Evolutionary conservation across 2,329 filamentous ascomycete species (phyloP).

Genomic region (Alternaria sp.): DNA sequence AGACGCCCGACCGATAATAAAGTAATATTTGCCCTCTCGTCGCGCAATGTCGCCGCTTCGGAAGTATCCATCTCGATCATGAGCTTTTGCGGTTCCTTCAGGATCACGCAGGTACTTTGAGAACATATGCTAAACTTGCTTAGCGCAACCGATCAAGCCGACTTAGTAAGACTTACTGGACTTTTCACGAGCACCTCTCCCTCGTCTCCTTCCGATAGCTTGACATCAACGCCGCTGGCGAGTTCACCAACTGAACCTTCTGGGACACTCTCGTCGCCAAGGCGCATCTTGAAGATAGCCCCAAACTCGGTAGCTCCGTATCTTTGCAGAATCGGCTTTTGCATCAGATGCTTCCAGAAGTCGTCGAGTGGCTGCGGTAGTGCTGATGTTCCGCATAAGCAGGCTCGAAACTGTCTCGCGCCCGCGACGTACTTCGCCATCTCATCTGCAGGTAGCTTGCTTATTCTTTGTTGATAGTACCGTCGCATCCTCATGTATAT

Average conservation of each 20-base stretch:
- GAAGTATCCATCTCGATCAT: conserved; percentile 57
- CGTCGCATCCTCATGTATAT: conserved; percentile 47
- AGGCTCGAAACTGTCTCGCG: conserved; percentile 50
- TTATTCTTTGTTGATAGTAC: conserved; percentile 45
- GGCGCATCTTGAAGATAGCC: conserved; percentile 51
- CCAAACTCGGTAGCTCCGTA: conserved; percentile 56
- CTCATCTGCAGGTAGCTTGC: conserved; percentile 35
- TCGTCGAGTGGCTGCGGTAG: conserved; percentile 58
- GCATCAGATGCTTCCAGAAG: conserved; percentile 56
- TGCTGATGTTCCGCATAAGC: conserved; percentile 56
- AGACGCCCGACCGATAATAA: conserved; percentile 59
- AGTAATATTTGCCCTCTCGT: conserved; percentile 55
- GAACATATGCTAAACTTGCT: conserved; percentile 45
- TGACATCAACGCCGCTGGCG: conserved; percentile 49
- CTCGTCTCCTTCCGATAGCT: conserved; percentile 54
- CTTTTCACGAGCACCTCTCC: conserved; percentile 55
- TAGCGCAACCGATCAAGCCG: not conserved
- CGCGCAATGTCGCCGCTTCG: conserved; percentile 55
- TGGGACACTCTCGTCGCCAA: conserved; percentile 37
- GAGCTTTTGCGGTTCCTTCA: conserved; percentile 54
- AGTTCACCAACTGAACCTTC: conserved; percentile 46
- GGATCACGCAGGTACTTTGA: conserved; percentile 50
- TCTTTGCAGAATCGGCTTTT: conserved; percentile 51
- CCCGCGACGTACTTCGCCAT: conserved; percentile 52
- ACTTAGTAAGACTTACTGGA: conserved; percentile 24